phyloP scores from a whole-genome alignment of 148 eudicot genomes.

The Heliamphora exappendiculata region DNA sequence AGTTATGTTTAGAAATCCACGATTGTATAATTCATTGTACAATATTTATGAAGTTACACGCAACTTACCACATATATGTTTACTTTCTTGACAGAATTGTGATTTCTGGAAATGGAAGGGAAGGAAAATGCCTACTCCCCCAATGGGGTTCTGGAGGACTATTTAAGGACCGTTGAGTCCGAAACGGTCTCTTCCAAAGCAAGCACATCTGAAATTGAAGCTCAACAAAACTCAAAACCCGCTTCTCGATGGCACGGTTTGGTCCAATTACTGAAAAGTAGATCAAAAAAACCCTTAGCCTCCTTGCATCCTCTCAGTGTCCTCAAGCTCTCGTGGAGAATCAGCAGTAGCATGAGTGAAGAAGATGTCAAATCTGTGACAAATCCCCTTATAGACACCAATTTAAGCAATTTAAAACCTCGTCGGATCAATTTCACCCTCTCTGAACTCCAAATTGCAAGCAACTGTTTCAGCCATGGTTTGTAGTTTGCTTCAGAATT shows the following conservation, averaged over 20 bases:
- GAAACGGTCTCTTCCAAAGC: constrained; percentile 49
- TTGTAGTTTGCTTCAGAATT: background rate
- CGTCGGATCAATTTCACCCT: constrained; percentile 47
- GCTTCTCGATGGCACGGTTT: constrained; percentile 40
- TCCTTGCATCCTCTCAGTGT: constrained; percentile 38
- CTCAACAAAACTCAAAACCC: constrained; percentile 17
- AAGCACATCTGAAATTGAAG: constrained; percentile 49
- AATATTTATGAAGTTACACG: too few relatives aligned
- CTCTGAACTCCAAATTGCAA: constrained; percentile 44
- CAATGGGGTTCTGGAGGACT: constrained; percentile 63
- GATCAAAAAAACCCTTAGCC: constrained; percentile 38
- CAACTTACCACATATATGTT: too few relatives aligned
- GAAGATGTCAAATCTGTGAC: constrained; percentile 22
- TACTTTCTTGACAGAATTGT: constrained; percentile 3
- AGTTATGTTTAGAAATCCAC: too few relatives aligned
- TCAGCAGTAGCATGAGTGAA: constrained; percentile 57
- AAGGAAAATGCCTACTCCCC: constrained; percentile 49
- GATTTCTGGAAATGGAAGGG: constrained; percentile 30
- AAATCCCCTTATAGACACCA: constrained; percentile 19
- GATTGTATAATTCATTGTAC: too few relatives aligned
- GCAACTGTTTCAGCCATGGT: constrained; percentile 51
- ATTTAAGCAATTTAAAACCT: constrained; percentile 30
- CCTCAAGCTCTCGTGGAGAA: constrained; percentile 51
- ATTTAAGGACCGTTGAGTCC: constrained; percentile 47
- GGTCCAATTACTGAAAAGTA: constrained; percentile 39